Percentiles rank a stretch among this genome's conserved stretches.
Evolutionary conservation across 2,329 filamentous ascomycete genomes (phyloP).

Genomic region (Trichophyton schoenleinii): DNA sequence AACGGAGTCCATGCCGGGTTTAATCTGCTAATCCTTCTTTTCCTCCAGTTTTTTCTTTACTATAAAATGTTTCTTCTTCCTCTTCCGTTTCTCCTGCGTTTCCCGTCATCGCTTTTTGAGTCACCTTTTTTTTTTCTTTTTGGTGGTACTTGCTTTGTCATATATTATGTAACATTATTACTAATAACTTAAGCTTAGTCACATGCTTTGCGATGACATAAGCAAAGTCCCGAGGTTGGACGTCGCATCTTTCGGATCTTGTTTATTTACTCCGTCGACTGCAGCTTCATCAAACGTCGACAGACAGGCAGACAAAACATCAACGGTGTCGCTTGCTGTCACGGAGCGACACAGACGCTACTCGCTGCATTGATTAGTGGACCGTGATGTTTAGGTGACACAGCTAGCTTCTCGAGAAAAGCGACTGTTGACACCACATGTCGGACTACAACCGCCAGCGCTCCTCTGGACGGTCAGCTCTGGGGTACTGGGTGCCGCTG

Average conservation of each 20-base stretch:
- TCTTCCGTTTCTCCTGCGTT: background rate
- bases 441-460: constrained; percentile 28
- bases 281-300: background rate
- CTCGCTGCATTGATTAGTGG: background rate
- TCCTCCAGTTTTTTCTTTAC: background rate
- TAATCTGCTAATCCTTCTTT: background rate
- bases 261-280: background rate
- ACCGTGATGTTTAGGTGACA: background rate
- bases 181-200: background rate
- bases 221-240: background rate
- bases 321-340: too few relatives aligned
- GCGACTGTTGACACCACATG: constrained; percentile 18
- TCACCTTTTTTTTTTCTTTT: background rate
- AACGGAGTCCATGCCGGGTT: background rate
- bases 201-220: background rate
- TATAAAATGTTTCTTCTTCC: background rate
- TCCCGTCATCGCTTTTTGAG: background rate
- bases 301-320: too few relatives aligned
- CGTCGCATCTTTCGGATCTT: background rate
- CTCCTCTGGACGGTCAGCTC: constrained; percentile 27
- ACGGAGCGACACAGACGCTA: too few relatives aligned
- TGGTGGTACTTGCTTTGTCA: background rate
- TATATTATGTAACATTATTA: background rate
- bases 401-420: background rate
- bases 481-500: constrained; percentile 76